Base-by-base conservation (phyloP, 2,329 filamentous ascomycete species). In the Alternaria conjuncta region DNA sequence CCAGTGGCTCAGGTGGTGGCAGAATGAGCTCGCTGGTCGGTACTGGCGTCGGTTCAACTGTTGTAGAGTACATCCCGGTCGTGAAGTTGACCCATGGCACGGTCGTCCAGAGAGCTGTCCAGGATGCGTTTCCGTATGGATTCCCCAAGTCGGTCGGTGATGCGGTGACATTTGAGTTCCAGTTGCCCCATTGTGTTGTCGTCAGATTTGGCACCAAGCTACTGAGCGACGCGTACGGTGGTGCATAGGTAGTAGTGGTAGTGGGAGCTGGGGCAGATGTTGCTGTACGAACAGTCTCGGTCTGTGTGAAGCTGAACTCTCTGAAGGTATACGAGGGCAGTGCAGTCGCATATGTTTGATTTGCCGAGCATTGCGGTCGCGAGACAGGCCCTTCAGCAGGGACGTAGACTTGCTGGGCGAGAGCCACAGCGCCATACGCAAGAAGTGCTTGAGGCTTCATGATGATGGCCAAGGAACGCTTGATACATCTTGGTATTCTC, bases 1-100 rank as follows among this genome's bases (percentile, higher is more conserved):
- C 80, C 59, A 86, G 85, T 62, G 85, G 86, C 53, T 85, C 83
- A 2, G 79, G 72, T 0, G 87, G 87, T 0, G 87, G 87, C 0
- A 87, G 79, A 6, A 88, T 78, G 1, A 89, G 80, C 60, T 89
- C 86, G 57, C 78, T 84, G 1, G 80, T 86, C 0, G 86, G 84
- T 2, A 89, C 75, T 0, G 86, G 82, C 0, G 86, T 89, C 0
- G 87, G 85, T 5, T 78, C 81, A 2, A 87, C 86, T 0, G 87
- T 89, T 0, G 86, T 86, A 3, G 80, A 81, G 64, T 83, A 82
- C n/a, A 83, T 65, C 60, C 72, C 74, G 25, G 68, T 68, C 9
- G 79, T 81, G 50, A 82, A 80, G 43, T 80, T 81, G 11, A 73
- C 67, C 49, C 78, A 71, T 6, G 75, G 72, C 6, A 79, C 75